Base-by-base conservation (phyloP, 2,329 filamentous ascomycete genomes). In the Alternaria burnsii region DNA sequence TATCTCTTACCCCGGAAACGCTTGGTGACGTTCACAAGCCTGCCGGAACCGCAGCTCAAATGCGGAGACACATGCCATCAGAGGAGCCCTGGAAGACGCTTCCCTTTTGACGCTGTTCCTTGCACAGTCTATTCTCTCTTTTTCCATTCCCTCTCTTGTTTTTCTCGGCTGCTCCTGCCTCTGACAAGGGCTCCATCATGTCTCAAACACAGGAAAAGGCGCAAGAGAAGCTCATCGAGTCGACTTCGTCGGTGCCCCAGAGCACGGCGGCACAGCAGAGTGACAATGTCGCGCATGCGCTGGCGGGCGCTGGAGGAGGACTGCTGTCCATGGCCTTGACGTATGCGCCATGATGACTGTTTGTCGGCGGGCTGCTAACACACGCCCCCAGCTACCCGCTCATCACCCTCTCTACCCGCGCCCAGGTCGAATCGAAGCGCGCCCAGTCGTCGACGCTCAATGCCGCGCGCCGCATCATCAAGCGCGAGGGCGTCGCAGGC, bases 251-350 rank as follows among this genome's bases (percentile, higher is more conserved):
- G 8, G 60, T 71, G 30, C 78, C 85, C 53, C 83, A 84, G 57
- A 90, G 90, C 70, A 83, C 89, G 46, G 86, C 88, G 47, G 82
- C 90, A 46, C 92, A 94, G 64, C 93, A 96, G 75, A 95, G 94
- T 77, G 94, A 98, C 85, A 97, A 97, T 84, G 93, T 98, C 76
- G 93, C 94, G 58, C 94, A 98, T 82, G 94, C 94, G 62, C 87
- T 98, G 60, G 92, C 94, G 58, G 94, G 94, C 68, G 92, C 94
- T 52, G 95, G 95, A 70, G 95, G 95, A 69, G 95, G 95, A 61
- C 90, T 99, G 59, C 83, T 98, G 60, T 97, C 95, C 70, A 99
- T 98, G 93, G 87, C 94, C 71, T 82, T 99, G 80, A 99, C 95
- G 89, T 96, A 87, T 65, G 85, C 66, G 47, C 42, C 50, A 50